Evolutionary conservation across 2,329 filamentous ascomycete genomes (phyloP).

Genomic region (Pyrenophora seminiperda): DNA sequence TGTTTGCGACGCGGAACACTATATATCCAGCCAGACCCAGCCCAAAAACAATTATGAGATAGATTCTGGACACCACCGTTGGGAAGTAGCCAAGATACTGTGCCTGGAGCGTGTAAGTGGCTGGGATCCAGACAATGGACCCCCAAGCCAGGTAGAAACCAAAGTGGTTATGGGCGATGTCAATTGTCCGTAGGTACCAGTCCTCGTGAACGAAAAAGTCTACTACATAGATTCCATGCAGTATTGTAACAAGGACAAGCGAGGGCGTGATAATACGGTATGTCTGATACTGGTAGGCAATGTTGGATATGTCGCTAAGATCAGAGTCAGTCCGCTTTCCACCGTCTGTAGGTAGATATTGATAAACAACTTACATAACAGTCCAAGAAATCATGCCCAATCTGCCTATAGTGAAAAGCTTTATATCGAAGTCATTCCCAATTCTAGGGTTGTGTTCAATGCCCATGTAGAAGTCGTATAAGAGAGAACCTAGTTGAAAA

Average conservation of each 20-base stretch:
- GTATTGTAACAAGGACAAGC: not conserved
- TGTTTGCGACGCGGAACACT: not conserved
- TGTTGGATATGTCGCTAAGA: not conserved
- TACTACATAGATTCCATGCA: not conserved
- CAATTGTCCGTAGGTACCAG: not conserved
- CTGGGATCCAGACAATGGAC: not conserved
- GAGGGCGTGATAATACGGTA: not conserved
- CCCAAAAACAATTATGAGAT: not conserved
- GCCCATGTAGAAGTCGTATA: not conserved
- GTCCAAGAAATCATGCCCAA: not conserved
- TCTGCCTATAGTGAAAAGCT: not conserved
- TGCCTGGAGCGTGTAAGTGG: not conserved
- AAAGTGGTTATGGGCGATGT: not conserved
- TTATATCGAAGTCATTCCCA: not conserved
- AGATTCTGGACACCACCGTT: not conserved
- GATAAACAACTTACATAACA: not conserved
- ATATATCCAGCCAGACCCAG: not conserved
- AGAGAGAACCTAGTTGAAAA: not conserved
- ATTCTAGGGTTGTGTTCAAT: not conserved
- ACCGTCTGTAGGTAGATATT: not conserved
- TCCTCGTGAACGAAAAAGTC: not conserved
- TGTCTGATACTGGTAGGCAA: constrained; percentile 1
- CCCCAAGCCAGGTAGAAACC: not conserved
- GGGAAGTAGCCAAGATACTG: not conserved
- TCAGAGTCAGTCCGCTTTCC: not conserved